Evolutionary conservation across 306 rosid genomes (phyloP), one percentile per base, ranked within the genome.

Genomic region (Echinosophora koreensis): DNA sequence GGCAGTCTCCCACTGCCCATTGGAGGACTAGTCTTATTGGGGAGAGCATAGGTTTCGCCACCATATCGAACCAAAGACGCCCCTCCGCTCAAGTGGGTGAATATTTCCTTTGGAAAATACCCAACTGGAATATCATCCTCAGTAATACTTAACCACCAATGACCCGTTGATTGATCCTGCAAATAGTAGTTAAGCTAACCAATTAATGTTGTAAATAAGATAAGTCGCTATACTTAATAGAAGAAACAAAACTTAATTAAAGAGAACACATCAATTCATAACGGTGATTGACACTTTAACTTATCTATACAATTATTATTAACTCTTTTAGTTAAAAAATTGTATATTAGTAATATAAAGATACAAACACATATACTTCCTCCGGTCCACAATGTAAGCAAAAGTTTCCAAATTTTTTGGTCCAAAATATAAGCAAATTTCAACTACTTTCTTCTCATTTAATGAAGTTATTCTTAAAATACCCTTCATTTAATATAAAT

Each of bases 1-100:
- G 79, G 61, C 6, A 74, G 34, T 30, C 37, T 32, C 6, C 71
- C 79, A 74, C 69, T 73, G 1, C 78, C 78, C 78, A 73, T 73
- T 9, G 69, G 69, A 1, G 78, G 78, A 44, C 17, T 74, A 0
- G 1, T 6, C 8, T 3, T 46, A 61, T 47, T 12, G 0, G 51
- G 37, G 2, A 50, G 35, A 32, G 70, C 18, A 47, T 4, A 30
- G 11, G 61, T 74, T 61, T 60, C 49, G 3, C 78, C 78, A 5
- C 60, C 78, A 60, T 44, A 74, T 44, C 18, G 44, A 15, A 59
- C 11, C n/a, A 60, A 4, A 9, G 61, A 46, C 10, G 77, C 1
- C 3, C 77, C 66, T 0, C 0, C 14, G 0, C 1, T 2, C 6
- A 71, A 37, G 14, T 55, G 54, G 11, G 49, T 71, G 14, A 71